A percentile compares a stretch with the other conserved stretches of the same genome.
phyloP scores from a whole-genome alignment of 345 rosid species.

The Camelina neglecta region DNA sequence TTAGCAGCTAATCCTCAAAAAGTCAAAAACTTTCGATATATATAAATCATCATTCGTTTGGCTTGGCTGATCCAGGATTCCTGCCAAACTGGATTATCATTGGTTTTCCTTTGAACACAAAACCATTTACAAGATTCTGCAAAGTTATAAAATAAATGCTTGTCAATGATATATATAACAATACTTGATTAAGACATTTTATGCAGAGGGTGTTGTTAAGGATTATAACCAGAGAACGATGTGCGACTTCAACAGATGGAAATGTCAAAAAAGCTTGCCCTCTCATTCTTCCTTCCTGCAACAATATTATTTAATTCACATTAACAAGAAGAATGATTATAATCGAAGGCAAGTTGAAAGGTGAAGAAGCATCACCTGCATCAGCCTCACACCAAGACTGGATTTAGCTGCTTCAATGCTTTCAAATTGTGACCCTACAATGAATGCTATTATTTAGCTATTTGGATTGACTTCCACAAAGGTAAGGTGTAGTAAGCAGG shows the following conservation, averaged over 20 bases:
- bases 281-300: constrained; percentile 97
- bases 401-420: constrained; percentile 70
- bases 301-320: constrained; percentile 20
- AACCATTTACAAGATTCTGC: constrained; percentile 90
- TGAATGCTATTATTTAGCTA: constrained; percentile 26
- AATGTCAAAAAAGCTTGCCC: constrained; percentile 98
- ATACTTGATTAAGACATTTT: background rate
- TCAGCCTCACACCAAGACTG: constrained; percentile 71
- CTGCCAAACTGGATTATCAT: constrained; percentile 92
- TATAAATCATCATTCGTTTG: constrained; percentile 40
- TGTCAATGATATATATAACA: background rate
- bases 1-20: no score
- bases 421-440: constrained; percentile 87
- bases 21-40: no score
- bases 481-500: background rate
- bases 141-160: constrained; percentile 26
- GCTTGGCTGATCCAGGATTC: constrained; percentile 63
- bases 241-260: constrained; percentile 88
- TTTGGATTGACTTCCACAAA: background rate
- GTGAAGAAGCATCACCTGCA: constrained; percentile 65
- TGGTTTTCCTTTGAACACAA: constrained; percentile 82
- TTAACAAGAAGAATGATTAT: constrained; percentile 14
- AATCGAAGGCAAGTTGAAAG: constrained; percentile 1
- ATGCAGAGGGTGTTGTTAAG: constrained; percentile 8
- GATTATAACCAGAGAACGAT: constrained; percentile 75